Evolutionary conservation across 2,329 filamentous ascomycete genomes (phyloP).

Genomic region (Ilyonectria robusta): DNA sequence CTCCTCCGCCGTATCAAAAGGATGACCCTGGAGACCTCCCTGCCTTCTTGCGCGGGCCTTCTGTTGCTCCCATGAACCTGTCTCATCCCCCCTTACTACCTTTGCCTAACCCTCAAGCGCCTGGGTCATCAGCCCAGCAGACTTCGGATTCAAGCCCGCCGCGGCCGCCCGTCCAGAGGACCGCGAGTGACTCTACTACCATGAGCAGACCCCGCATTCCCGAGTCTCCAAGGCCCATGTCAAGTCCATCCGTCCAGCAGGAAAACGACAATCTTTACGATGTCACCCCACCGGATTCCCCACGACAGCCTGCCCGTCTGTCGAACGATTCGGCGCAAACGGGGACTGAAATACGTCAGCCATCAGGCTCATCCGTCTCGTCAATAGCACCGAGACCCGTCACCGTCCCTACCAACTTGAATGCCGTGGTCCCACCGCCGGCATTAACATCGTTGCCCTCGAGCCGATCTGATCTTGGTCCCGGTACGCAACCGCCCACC

Average conservation of each 20-base stretch:
- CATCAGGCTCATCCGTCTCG: slow-evolving; percentile 38
- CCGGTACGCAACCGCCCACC: slow-evolving; percentile 39
- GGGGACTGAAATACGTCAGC: slow-evolving; percentile 24
- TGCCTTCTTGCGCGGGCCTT: slow-evolving; percentile 67
- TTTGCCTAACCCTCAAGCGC: slow-evolving; percentile 20
- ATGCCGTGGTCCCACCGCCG: slow-evolving; percentile 22
- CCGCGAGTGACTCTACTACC: slow-evolving; percentile 54
- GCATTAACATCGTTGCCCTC: slow-evolving; percentile 24
- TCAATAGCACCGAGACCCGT: slow-evolving; percentile 26
- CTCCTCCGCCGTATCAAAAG: slow-evolving; percentile 83
- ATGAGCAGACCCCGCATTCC: slow-evolving; percentile 44
- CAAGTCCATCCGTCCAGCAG: slow-evolving; percentile 48
- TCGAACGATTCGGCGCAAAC: slow-evolving; percentile 13
- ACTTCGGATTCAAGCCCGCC: slow-evolving; percentile 26
- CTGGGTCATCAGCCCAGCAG: slow-evolving; percentile 12
- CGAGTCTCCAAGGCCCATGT: slow-evolving; percentile 48
- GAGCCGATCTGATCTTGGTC: slow-evolving; percentile 14
- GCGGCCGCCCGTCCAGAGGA: slow-evolving; percentile 50
- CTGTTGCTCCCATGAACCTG: slow-evolving; percentile 54
- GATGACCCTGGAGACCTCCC: slow-evolving; percentile 72
- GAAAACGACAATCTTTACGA: slow-evolving; percentile 62
- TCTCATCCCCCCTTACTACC: slow-evolving; percentile 44
- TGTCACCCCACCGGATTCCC: slow-evolving; percentile 62
- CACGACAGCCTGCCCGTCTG: slow-evolving; percentile 39
- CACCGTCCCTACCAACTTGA: slow-evolving; percentile 31